phyloP scores from a whole-genome alignment of 495 filamentous ascomycete species.

The Ramalina peruviana region DNA sequence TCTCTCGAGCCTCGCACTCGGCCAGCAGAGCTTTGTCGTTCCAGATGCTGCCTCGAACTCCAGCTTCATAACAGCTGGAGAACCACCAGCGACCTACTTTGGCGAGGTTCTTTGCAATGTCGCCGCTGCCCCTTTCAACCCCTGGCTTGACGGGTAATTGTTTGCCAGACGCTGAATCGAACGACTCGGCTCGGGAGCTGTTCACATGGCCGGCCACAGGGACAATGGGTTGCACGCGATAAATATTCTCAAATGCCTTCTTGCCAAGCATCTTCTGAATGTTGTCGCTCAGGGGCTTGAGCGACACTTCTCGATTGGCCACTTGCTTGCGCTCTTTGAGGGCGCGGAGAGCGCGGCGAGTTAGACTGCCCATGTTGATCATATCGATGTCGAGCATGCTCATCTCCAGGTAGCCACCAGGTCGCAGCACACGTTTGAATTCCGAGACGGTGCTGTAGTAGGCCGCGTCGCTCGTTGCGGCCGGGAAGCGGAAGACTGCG shows the following conservation, averaged over 20 bases:
- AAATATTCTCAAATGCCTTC: slow-evolving; percentile 71
- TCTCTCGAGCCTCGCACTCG: slow-evolving; percentile 76
- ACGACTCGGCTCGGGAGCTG: slow-evolving; percentile 19
- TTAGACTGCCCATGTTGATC: slow-evolving; percentile 70
- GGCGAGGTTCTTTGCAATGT: slow-evolving; percentile 81
- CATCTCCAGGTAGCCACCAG: slow-evolving; percentile 81
- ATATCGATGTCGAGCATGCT: slow-evolving; percentile 74
- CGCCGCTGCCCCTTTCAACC: slow-evolving; percentile 42
- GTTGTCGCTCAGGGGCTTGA: slow-evolving; percentile 66
- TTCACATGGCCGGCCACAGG: slow-evolving; percentile 65
- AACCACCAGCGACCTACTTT: slow-evolving; percentile 97
- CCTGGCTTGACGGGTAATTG: slow-evolving; percentile 36
- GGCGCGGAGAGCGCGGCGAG: slow-evolving; percentile 58
- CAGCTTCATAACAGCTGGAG: slow-evolving; percentile 73
- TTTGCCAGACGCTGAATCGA: slow-evolving; percentile 37
- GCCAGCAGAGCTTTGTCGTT: slow-evolving; percentile 56
- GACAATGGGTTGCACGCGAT: slow-evolving; percentile 77
- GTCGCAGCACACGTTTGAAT: slow-evolving; percentile 78
- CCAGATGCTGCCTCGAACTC: slow-evolving; percentile 58
- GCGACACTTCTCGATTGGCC: slow-evolving; percentile 44
- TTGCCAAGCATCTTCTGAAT: slow-evolving; percentile 61
- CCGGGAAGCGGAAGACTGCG: slow-evolving; percentile 80
- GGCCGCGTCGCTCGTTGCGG: slow-evolving; percentile 54
- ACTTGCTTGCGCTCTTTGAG: slow-evolving; percentile 65
- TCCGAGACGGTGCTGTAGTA: slow-evolving; percentile 74